Conservation (phyloP, 176 grass and related monocot species). For the Eragrostis nindensis region DNA sequence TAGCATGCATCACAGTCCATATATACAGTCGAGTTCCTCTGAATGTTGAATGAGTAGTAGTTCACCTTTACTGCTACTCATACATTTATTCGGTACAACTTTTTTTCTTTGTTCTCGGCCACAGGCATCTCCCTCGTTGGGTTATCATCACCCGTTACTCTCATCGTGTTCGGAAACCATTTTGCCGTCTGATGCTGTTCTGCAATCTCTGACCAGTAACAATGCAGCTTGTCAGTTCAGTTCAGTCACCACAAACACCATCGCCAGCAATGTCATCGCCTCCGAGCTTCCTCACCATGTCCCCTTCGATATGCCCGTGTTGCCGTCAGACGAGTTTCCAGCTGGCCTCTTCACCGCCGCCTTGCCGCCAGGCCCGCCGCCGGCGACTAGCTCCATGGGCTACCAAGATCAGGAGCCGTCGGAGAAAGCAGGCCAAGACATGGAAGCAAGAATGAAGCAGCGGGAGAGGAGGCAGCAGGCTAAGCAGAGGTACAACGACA, state of each 20-base stretch:
- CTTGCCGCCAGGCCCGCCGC: not conserved
- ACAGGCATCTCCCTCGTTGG: slow-evolving; percentile 27
- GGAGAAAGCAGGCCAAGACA: slow-evolving; percentile 10
- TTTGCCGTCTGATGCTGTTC: not conserved
- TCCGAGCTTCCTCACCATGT: not conserved
- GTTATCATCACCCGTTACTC: slow-evolving; percentile 20
- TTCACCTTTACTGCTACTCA: slow-evolving; percentile 8
- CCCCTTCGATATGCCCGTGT: not conserved
- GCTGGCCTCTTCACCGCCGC: not conserved
- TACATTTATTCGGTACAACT: not conserved
- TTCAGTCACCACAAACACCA: slow-evolving; percentile 5
- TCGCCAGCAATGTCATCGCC: not conserved
- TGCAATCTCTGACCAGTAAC: slow-evolving; percentile 36
- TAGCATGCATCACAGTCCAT: not conserved
- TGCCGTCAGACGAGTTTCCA: not conserved
- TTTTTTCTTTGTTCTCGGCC: not conserved
- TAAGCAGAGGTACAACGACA: slow-evolving; percentile 43
- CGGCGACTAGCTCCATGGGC: too few relatives aligned
- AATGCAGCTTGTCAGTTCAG: slow-evolving; percentile 24
- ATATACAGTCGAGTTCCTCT: not conserved
- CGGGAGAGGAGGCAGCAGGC: slow-evolving; percentile 41
- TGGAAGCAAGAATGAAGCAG: not conserved
- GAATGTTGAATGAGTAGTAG: not conserved
- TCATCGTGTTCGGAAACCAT: slow-evolving; percentile 7
- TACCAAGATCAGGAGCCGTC: slow-evolving; percentile 21